Evolutionary conservation across 805 yeast genomes (phyloP).

Genomic region (Saccharomycopsis babjevae): DNA sequence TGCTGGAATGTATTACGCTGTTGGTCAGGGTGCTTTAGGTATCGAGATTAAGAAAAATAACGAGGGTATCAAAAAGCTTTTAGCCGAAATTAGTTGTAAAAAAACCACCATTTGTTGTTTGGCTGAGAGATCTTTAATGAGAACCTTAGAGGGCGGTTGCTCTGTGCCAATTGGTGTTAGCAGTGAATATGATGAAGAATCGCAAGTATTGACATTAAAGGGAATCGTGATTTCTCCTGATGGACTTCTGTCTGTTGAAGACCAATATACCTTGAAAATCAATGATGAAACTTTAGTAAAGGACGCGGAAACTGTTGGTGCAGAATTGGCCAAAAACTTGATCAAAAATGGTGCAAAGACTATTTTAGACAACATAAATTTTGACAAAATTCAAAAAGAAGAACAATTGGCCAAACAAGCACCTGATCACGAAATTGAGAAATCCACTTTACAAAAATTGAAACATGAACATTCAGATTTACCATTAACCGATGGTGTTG

Average conservation of each 20-base stretch:
- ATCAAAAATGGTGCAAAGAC: slow-evolving; percentile 70
- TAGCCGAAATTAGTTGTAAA: slow-evolving; percentile 54
- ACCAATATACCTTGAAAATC: slow-evolving; percentile 26
- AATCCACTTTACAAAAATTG: slow-evolving; percentile 15
- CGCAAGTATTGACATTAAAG: slow-evolving; percentile 40
- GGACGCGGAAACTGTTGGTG: slow-evolving; percentile 68
- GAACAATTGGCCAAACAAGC: slow-evolving; percentile 17
- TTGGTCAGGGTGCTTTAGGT: slow-evolving; percentile 98
- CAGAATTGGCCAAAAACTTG: slow-evolving; percentile 54
- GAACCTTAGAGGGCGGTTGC: slow-evolving; percentile 93
- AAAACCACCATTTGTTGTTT: slow-evolving; percentile 65
- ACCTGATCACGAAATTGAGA: slow-evolving; percentile 12
- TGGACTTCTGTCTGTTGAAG: slow-evolving; percentile 63
- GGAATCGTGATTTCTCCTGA: slow-evolving; percentile 80
- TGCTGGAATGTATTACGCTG: slow-evolving; percentile 87
- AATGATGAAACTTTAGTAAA: slow-evolving; percentile 30
- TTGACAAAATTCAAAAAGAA: slow-evolving; percentile 39
- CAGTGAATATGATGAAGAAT: slow-evolving; percentile 38
- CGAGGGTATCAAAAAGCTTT: slow-evolving; percentile 42
- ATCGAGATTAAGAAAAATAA: slow-evolving; percentile 77
- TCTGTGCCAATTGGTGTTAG: slow-evolving; percentile 94
- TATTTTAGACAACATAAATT: slow-evolving; percentile 73
- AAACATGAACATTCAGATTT: slow-evolving; percentile 18
- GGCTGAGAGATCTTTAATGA: slow-evolving; percentile 82
- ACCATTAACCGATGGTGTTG: slow-evolving; percentile 16